Conservation (phyloP, 352 stramenopile species). For the Phytophthora pini region DNA sequence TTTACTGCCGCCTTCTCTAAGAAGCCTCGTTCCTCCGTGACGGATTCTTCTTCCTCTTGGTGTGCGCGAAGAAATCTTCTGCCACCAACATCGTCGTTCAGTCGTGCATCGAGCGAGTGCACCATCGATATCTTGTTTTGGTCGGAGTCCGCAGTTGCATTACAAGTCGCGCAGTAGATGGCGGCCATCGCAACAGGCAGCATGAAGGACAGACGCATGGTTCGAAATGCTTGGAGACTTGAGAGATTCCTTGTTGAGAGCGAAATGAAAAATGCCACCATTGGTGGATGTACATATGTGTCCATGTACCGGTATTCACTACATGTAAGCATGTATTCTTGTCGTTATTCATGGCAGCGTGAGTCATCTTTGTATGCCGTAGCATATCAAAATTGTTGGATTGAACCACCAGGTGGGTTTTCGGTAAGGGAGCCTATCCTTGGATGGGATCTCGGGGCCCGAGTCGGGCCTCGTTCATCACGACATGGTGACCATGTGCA, state of each 20-base stretch:
- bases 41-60: not conserved
- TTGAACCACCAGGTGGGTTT: no score
- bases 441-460: no score
- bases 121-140: not conserved
- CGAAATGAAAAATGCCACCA: not conserved
- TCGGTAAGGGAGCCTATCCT: no score
- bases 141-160: not conserved
- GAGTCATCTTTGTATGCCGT: no score
- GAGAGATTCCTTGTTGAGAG: not conserved
- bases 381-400: no score
- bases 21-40: not conserved
- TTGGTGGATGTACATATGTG: no score
- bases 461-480: no score
- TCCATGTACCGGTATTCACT: no score
- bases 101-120: not conserved
- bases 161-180: not conserved
- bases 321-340: no score
- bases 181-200: not conserved
- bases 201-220: conserved; percentile 1
- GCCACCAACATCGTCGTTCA: not conserved
- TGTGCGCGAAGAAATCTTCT: not conserved
- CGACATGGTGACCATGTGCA: no score
- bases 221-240: not conserved
- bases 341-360: no score
- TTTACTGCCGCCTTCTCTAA: not conserved